A percentile compares a stretch with the other conserved stretches of the same genome.
Conservation (phyloP, 1,284 basidiomycete species). For the Sanghuangporus weigelae region DNA sequence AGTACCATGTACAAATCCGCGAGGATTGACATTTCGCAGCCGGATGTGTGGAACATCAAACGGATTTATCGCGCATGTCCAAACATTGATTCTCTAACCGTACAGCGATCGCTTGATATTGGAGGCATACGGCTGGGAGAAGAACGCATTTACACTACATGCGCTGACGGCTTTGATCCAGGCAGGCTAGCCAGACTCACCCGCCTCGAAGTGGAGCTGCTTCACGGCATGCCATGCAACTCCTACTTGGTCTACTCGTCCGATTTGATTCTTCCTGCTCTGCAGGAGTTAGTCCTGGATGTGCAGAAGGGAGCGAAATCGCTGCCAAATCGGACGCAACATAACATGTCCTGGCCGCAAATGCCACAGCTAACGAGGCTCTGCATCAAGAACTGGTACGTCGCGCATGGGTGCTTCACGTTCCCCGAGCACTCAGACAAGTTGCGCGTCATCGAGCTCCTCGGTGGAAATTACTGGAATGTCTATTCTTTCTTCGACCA, state of each 20-base stretch:
- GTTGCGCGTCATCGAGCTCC: neutral
- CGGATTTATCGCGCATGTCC: neutral
- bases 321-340: neutral
- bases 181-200: neutral
- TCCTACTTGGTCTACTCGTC: neutral
- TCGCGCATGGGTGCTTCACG: neutral
- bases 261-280: neutral
- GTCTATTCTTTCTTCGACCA: neutral
- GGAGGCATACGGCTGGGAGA: no score
- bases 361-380: neutral
- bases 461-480: neutral
- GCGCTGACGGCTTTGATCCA: neutral
- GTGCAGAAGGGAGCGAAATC: neutral
- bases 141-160: no score
- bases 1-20: neutral
- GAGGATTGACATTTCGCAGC: neutral
- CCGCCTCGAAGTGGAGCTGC: neutral
- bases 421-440: neutral
- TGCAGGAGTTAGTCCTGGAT: neutral
- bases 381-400: neutral
- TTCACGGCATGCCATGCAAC: neutral
- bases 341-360: neutral
- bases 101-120: neutral
- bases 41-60: neutral
- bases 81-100: neutral